phyloP scores from a whole-genome alignment of 1,284 basidiomycete genomes.

The Volvariella surrecta region DNA sequence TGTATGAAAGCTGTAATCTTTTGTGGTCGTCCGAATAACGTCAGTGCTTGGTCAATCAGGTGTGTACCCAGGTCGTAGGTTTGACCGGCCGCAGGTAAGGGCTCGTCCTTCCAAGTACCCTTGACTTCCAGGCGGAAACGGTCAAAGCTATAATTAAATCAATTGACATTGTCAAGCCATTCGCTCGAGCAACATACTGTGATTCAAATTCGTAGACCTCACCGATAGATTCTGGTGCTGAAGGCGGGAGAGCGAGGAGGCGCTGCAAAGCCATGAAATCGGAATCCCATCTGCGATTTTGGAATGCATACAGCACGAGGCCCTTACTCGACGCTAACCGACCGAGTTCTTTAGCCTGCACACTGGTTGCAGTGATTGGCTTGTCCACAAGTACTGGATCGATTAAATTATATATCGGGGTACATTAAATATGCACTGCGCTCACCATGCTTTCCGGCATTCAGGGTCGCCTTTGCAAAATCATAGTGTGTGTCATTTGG shows the following conservation, averaged over 20 bases:
- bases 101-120: constrained; percentile 65
- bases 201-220: constrained; percentile 69
- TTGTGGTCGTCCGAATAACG: constrained; percentile 70
- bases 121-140: constrained; percentile 63
- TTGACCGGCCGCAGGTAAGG: constrained; percentile 43
- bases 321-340: constrained; percentile 56
- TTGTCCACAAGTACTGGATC: constrained; percentile 72
- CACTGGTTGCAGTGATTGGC: constrained; percentile 63
- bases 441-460: constrained; percentile 74
- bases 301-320: constrained; percentile 68
- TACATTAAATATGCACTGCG: constrained; percentile 3
- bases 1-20: constrained; percentile 63
- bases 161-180: background rate
- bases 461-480: constrained; percentile 54
- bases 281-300: constrained; percentile 79
- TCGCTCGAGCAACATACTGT: constrained; percentile 35
- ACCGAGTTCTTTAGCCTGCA: constrained; percentile 62
- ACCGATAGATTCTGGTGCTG: constrained; percentile 48
- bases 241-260: constrained; percentile 48
- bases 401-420: background rate
- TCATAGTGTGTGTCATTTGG: constrained; percentile 77
- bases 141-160: constrained; percentile 48
- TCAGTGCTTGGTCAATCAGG: constrained; percentile 71
- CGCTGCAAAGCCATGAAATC: constrained; percentile 73
- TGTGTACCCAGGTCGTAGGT: constrained; percentile 63